Evolutionary conservation across 2,329 filamentous ascomycete species (phyloP).

Genomic region (Chaetothyriales sp.): DNA sequence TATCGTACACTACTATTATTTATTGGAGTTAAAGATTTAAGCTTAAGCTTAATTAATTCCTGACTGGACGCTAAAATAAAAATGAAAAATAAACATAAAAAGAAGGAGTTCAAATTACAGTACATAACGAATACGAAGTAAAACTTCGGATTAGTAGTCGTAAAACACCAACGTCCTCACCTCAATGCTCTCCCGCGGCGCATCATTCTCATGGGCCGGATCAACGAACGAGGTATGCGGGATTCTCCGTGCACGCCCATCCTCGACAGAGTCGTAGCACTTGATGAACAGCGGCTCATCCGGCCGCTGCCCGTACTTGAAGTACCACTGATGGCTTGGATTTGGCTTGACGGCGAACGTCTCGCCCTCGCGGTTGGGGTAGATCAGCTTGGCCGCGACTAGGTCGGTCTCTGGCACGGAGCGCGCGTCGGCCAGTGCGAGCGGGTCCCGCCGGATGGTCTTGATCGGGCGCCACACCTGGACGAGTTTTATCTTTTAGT

Average conservation of each 20-base stretch:
- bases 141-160: conserved; percentile 35
- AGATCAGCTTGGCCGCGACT: conserved; percentile 46
- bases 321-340: conserved; percentile 46
- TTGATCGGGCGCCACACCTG: conserved; percentile 48
- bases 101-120: no score
- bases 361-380: conserved; percentile 47
- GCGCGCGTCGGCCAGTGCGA: conserved; percentile 53
- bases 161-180: conserved; percentile 50
- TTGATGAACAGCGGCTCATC: conserved; percentile 41
- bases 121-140: no score
- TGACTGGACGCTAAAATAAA: no score
- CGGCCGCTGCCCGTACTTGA: conserved; percentile 51
- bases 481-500: not conserved
- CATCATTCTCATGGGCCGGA: conserved; percentile 25
- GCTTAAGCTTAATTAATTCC: no score
- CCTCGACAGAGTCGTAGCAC: conserved; percentile 38
- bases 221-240: conserved; percentile 44
- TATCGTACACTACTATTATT: no score
- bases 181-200: conserved; percentile 49
- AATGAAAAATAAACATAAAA: no score
- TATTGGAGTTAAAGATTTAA: no score
- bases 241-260: conserved; percentile 33
- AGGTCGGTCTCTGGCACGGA: conserved; percentile 44
- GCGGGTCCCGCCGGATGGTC: conserved; percentile 48
- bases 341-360: conserved; percentile 45